Evolutionary conservation across 345 rosid genomes (phyloP), one percentile per base, ranked within the genome.

Genomic region (Eutrema heterophyllum): DNA sequence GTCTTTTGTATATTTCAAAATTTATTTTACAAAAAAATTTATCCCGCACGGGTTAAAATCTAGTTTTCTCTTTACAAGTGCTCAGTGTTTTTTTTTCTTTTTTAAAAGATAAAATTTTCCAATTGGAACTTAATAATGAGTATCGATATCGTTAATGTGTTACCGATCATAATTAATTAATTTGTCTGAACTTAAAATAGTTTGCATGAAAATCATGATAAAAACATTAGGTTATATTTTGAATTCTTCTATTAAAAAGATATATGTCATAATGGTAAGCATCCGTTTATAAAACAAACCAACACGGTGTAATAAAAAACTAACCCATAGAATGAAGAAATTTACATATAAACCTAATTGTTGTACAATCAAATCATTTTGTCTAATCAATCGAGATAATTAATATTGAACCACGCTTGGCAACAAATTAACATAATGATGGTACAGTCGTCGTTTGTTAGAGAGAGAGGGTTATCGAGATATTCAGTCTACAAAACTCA

Each of bases 371-470:
- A 46, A 36, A 56, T 73, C 72, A 66, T 73, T 46, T 73, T 43
- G 59, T 56, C 78, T 24, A 56, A 56, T 65, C 71, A 48, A 50
- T 46, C 18, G 44, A 21, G n/a, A 63, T 5, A 45, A 45, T 21
- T 32, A 64, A 18, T 36, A 43, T 21, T 21, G 43, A 73, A 49
- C 71, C 71, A 45, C 26, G 65, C 29, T 11, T 36, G 64, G 38
- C 71, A 55, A 64, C 8, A 64, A 73, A 55, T 55, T 64, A 49
- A 73, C 64, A 56, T 33, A 33, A 44, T 73, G 78, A 36, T 6
- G 43, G 78, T 73, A 56, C 71, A 51, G 16, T 57, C 66, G 72
- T 73, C 72, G 72, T 73, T 65, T 73, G 78, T 72, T 72, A 53
- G 33, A 21, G 43, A 51, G 41, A 53, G 33, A 21, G 43, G 60